Conservation (phyloP, 306 rosid genomes). For the Corylus heterophylla region DNA sequence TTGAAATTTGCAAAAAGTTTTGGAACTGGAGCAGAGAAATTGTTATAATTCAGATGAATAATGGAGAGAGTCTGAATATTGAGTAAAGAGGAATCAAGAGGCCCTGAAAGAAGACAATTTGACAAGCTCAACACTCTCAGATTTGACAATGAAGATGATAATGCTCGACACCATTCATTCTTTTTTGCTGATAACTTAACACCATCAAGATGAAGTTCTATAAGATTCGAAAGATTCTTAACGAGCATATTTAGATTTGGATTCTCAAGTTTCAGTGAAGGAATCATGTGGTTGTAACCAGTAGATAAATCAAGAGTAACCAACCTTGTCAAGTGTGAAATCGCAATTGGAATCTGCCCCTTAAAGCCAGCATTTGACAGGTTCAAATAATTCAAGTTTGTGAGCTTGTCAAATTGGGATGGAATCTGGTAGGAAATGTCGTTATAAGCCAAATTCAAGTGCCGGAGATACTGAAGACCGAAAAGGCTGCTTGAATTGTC, state of each 20-base stretch:
- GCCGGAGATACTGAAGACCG: not conserved
- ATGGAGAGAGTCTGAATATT: not conserved
- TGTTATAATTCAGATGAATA: conserved; percentile 20
- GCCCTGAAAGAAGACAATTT: not conserved
- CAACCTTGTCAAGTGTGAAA: conserved; percentile 48
- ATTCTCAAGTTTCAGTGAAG: conserved; percentile 16
- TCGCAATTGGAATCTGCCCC: conserved; percentile 44
- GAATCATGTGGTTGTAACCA: too few relatives aligned
- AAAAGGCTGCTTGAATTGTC: conserved; percentile 3
- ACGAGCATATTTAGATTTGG: conserved; percentile 17
- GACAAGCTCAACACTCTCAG: conserved; percentile 6
- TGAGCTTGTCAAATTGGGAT: conserved; percentile 25
- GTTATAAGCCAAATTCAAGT: conserved; percentile 18
- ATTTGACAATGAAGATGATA: not conserved
- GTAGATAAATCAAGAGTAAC: conserved; percentile 34
- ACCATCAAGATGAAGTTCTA: conserved; percentile 44
- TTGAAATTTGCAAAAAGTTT: conserved; percentile 13
- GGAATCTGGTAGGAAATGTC: not conserved
- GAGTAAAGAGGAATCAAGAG: not conserved
- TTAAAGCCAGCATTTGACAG: conserved; percentile 32
- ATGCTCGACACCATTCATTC: conserved; percentile 38
- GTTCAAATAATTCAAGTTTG: conserved; percentile 27
- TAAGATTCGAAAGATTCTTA: conserved; percentile 31
- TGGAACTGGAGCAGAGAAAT: conserved; percentile 29
- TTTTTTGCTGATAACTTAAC: conserved; percentile 33